A percentile compares a stretch with the other conserved stretches of the same genome.
phyloP scores from a whole-genome alignment of 2,329 filamentous ascomycete genomes.

The Ophiostoma tasmaniense region DNA sequence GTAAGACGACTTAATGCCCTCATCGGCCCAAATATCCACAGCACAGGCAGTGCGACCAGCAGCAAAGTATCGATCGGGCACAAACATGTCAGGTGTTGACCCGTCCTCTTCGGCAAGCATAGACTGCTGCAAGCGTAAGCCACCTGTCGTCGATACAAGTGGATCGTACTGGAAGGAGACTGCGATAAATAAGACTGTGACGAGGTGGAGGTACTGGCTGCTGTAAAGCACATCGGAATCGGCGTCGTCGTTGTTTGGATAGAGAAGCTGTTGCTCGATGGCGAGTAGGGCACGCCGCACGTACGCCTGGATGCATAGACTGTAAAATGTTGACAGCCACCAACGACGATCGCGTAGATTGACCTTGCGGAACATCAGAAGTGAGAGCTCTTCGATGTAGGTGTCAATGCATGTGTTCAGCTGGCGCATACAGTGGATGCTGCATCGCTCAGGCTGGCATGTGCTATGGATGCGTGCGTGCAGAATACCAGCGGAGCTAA shows the following conservation, averaged over 20 bases:
- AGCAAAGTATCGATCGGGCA: constrained; percentile 25
- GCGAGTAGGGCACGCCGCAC: constrained; percentile 26
- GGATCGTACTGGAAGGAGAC: constrained; percentile 29
- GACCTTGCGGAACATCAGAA: constrained; percentile 28
- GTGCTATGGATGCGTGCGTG: constrained; percentile 21
- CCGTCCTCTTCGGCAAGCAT: constrained; percentile 25
- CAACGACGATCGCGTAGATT: constrained; percentile 27
- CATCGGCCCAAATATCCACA: constrained; percentile 24
- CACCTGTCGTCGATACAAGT: constrained; percentile 22
- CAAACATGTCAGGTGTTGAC: constrained; percentile 16
- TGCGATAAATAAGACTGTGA: constrained; percentile 26
- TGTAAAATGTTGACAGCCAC: constrained; percentile 29
- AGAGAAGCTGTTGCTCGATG: constrained; percentile 26
- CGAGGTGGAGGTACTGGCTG: constrained; percentile 27
- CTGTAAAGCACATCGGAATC: constrained; percentile 25
- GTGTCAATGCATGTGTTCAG: constrained; percentile 23
- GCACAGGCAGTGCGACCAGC: constrained; percentile 24
- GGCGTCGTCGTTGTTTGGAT: constrained; percentile 23
- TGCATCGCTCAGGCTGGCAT: constrained; percentile 24
- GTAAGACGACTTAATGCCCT: constrained; percentile 26
- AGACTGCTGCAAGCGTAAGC: constrained; percentile 24
- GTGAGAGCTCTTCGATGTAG: constrained; percentile 27
- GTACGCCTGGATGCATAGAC: constrained; percentile 27
- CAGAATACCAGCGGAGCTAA: constrained; percentile 23
- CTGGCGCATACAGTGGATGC: constrained; percentile 25